Percentiles rank a stretch among this genome's conserved stretches.
phyloP scores from a whole-genome alignment of 1,139 yeast genomes.

The Saccharomyces hybrid region DNA sequence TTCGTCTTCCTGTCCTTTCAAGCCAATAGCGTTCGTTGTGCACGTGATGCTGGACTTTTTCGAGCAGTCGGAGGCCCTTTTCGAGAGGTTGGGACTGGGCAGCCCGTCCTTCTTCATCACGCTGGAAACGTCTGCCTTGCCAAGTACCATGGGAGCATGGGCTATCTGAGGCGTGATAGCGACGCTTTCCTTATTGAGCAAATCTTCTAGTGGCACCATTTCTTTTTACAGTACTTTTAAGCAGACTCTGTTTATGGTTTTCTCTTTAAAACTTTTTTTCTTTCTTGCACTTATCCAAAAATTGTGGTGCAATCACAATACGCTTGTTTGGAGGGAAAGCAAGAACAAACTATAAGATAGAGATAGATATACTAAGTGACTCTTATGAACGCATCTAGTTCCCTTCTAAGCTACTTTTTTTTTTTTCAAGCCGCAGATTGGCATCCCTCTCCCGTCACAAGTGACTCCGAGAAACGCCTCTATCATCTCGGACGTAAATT shows the following conservation, averaged over 20 bases:
- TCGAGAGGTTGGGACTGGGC: background rate
- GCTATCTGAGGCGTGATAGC: background rate
- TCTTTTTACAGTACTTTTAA: background rate
- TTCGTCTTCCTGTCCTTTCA: background rate
- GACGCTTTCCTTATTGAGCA: conserved; percentile 16
- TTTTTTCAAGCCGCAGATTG: background rate
- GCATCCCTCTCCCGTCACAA: background rate
- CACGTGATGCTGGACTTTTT: background rate
- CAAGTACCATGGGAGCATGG: background rate
- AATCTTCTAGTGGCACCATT: conserved; percentile 17
- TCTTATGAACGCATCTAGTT: background rate
- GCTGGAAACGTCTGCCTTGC: background rate
- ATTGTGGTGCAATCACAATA: background rate
- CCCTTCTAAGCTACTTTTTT: background rate
- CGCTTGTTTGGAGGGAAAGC: background rate
- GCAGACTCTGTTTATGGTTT: background rate
- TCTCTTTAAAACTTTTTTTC: background rate
- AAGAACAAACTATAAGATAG: background rate
- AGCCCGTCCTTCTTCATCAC: background rate
- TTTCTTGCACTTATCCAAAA: background rate
- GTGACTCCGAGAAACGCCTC: background rate
- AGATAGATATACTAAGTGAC: background rate
- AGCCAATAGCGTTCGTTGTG: background rate
- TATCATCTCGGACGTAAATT: background rate
- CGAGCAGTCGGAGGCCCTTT: background rate